Evolutionary conservation across 106 monocot genomes (phyloP), one percentile per base, ranked within the genome.

Genomic region (Dendrobium nobile): DNA sequence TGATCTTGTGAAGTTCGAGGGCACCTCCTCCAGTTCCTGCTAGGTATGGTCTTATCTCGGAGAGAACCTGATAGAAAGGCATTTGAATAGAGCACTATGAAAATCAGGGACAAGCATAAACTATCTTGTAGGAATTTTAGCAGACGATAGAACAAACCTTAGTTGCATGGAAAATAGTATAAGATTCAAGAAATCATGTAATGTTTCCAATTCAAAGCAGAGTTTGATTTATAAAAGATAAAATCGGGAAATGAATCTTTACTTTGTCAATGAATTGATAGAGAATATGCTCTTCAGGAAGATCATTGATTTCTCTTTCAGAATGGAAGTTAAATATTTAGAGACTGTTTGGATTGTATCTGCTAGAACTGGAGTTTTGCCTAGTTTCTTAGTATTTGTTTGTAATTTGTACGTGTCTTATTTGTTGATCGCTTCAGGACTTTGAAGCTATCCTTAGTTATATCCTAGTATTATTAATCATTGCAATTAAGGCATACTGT

Each of bases 41-140:
- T 40, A 92, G 89, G 77, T 98, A 98, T 56, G 97, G 94, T 78
- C 94, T 90, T 81, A 98, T 94, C 83, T 98, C 94, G 51, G 91
- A 84, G 40, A 94, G 87, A 75, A 92, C 87, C 97, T 97, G 86
- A 47, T 85, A 85, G 47, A 75, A 1, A 37, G 1, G 64, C 27
- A 82, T 41, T 27, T 58, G 27, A 26, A 67, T 83, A 41, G n/a
- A 79, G 64, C 26, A 19, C 41, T 65, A 18, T 44, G 43, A 42
- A 37, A 19, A 37, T 20, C 9, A 43, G 74, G 20, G 43, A 44
- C 20, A 74, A 43, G 20, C 20, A 74, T 42, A 74, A 74, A 41
- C 41, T 13, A 15, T 70, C 15, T 15, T 72, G 40, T 3, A 40
- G 4, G 7, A 13, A 37, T 40, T 72, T 40, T 6, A 22, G 65